Conservation (phyloP, 2,329 filamentous ascomycete genomes). For the Nakataea oryzae region DNA sequence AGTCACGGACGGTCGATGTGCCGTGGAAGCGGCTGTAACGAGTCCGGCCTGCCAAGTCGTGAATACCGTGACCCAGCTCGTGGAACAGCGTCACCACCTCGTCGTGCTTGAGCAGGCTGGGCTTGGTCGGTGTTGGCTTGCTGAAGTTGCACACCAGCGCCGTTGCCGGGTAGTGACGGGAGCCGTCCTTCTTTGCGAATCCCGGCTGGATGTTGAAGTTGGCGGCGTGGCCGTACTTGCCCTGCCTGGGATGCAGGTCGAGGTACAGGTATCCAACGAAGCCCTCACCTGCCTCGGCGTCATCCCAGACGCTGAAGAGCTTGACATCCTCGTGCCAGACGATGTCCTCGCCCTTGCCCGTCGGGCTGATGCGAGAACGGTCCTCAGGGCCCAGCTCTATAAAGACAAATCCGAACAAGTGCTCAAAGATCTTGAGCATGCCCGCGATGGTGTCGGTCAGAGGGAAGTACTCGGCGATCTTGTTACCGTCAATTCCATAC, state of each 20-base stretch:
- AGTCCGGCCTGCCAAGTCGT: constrained; percentile 54
- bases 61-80: constrained; percentile 61
- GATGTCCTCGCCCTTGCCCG: constrained; percentile 60
- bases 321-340: constrained; percentile 78
- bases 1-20: constrained; percentile 55
- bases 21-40: constrained; percentile 58
- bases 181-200: constrained; percentile 55
- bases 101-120: constrained; percentile 70
- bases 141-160: constrained; percentile 80
- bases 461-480: constrained; percentile 78
- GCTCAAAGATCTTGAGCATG: constrained; percentile 77
- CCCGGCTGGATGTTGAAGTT: constrained; percentile 76
- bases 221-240: constrained; percentile 78
- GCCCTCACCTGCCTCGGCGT: constrained; percentile 55
- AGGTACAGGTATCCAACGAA: constrained; percentile 80
- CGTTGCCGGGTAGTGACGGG: constrained; percentile 64
- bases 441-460: constrained; percentile 60
- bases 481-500: constrained; percentile 68
- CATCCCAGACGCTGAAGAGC: constrained; percentile 74
- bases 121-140: constrained; percentile 67
- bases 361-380: constrained; percentile 52
- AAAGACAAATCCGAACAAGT: constrained; percentile 71
- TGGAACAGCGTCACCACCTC: constrained; percentile 80
- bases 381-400: constrained; percentile 61
- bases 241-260: constrained; percentile 67